Percentiles rank a stretch among this genome's conserved stretches.
Conservation (phyloP, 768 basidiomycete species). For the Polyporus arcularius region DNA sequence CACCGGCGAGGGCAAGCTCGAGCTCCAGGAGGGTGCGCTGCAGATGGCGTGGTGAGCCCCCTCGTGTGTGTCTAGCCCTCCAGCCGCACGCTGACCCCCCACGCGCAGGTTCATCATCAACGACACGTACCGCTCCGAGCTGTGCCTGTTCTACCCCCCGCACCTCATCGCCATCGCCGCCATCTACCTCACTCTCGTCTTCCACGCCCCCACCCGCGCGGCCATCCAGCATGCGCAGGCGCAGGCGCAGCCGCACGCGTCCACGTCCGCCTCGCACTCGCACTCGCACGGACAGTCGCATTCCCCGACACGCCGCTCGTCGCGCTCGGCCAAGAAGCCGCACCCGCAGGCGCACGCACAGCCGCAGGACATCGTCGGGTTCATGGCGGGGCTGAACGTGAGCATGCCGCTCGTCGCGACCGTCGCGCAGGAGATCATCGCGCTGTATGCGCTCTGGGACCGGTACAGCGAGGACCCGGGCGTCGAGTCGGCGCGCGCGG, state of each 20-base stretch:
- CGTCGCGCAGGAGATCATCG: conserved; percentile 89
- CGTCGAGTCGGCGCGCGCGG: conserved; percentile 22
- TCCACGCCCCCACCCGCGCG: conserved; percentile 61
- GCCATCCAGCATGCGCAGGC: conserved; percentile 34
- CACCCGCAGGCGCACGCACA: conserved; percentile 35
- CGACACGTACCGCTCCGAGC: conserved; percentile 91
- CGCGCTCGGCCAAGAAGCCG: conserved; percentile 42
- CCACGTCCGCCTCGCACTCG: conserved; percentile 23
- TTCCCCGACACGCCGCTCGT: conserved; percentile 52
- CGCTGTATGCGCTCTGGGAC: conserved; percentile 88
- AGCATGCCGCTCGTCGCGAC: conserved; percentile 79
- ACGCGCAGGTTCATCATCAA: conserved; percentile 87
- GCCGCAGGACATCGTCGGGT: conserved; percentile 69
- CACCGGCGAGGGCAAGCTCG: conserved; percentile 75
- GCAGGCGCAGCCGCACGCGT: conserved; percentile 25
- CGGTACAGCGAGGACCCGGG: conserved; percentile 69
- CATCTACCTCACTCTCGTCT: conserved; percentile 83
- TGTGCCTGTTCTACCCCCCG: conserved; percentile 94
- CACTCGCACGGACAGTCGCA: conserved; percentile 5
- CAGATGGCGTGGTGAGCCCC: conserved; percentile 85
- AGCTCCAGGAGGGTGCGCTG: conserved; percentile 72
- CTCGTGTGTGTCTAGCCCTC: neutral
- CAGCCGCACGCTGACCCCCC: neutral
- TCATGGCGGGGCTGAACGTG: conserved; percentile 85
- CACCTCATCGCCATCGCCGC: conserved; percentile 93